Base-by-base conservation (phyloP, 139 green algal species). In the Chlorella sp. region DNA sequence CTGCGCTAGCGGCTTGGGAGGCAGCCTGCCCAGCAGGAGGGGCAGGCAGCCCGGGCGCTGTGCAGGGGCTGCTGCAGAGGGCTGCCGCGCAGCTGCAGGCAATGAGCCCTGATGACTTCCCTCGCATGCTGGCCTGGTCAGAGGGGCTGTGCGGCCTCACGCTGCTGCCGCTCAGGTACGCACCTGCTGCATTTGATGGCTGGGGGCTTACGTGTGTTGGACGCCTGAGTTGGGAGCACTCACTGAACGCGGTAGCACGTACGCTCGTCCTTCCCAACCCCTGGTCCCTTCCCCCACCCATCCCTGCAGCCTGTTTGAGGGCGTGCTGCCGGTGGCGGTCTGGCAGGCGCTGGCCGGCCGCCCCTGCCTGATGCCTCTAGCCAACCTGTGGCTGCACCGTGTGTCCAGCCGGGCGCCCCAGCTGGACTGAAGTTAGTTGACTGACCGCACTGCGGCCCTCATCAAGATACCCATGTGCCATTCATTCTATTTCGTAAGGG, bases 91-190 rank as follows among this genome's bases (percentile, higher is more conserved):
- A 23, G 79, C 64, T 84, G 30, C n/a, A 47, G 20, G 79, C 4
- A 0, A 55, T 84, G 79, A 55, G 41, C 41, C n/a, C 78, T 30
- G 83, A 83, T 26, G 74, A 84, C 13, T 87, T 82, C 64, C 83
- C 83, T 15, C 70, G 83, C 26, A 30, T 82, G 72, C 39, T 87
- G 83, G 83, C 39, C 4, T 87, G 83, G 83, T 67, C 36, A 1
- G 73, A 87, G 56, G 83, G 83, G 15, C 69, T 82, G n/a, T 79
- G 78, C n/a, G 34, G 70, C 11, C 36, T 87, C 25, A 72, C 70
- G 13, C 64, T 87, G 70, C 71, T 87, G 32, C 83, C 83, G 36
- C 60, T 87, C 18, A 81, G 70, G 65, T 82, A n/a, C n/a, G n/a
- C n/a, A n/a, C n/a, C n/a, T n/a, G n/a, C n/a, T n/a, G n/a, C n/a